phyloP scores from a whole-genome alignment of 2,329 filamentous ascomycete species.

The Ciborinia camelliae region DNA sequence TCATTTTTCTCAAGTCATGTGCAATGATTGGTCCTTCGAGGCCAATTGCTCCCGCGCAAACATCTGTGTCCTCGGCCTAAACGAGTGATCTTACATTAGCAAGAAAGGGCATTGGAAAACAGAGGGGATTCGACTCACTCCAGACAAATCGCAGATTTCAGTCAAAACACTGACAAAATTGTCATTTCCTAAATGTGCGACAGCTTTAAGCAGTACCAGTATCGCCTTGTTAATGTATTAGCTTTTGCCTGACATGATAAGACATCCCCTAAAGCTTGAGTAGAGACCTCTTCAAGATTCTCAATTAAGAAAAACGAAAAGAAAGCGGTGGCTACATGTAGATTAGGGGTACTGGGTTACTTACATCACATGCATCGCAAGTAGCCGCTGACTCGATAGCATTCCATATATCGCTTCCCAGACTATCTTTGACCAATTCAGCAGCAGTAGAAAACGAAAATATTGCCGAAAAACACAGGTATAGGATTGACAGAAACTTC shows the following conservation, averaged over 20 bases:
- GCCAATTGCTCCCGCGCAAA: conserved; percentile 45
- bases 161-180: conserved; percentile 42
- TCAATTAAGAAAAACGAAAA: background rate
- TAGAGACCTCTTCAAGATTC: background rate
- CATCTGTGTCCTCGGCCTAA: conserved; percentile 36
- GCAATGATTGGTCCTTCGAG: conserved; percentile 54
- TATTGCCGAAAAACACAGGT: background rate
- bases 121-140: conserved; percentile 25
- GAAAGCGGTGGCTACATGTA: background rate
- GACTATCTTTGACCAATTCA: conserved; percentile 15
- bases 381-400: conserved; percentile 15
- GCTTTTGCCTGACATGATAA: background rate
- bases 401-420: conserved; percentile 11
- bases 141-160: conserved; percentile 36
- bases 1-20: conserved; percentile 47
- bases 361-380: conserved; percentile 19
- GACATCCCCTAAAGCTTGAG: background rate
- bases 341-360: background rate
- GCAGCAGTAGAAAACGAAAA: background rate
- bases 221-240: conserved; percentile 29
- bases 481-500: conserved; percentile 2
- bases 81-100: background rate
- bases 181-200: conserved; percentile 44
- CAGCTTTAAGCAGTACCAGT: conserved; percentile 43
- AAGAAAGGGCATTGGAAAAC: background rate